These are phyloP conservation scores for Chlamydomonas schloesseri DNA, from an alignment of 139 green algal species.

Conservation along the genomic window DNA sequence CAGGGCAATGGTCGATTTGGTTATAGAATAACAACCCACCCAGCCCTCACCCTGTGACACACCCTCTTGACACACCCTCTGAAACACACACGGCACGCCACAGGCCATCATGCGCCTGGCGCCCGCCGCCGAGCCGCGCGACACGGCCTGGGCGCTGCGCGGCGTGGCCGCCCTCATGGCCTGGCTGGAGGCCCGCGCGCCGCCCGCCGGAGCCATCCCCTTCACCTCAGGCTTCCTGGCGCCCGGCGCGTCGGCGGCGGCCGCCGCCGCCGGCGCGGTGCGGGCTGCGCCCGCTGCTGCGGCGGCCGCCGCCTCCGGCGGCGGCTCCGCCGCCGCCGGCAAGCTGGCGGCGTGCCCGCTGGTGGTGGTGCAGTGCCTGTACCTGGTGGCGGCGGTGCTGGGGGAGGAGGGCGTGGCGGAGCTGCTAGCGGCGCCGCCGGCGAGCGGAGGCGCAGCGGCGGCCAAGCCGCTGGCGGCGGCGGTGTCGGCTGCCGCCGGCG, in stretches of 20 bases:
- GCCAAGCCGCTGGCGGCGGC: neutral
- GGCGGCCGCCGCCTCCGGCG: neutral
- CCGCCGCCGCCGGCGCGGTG: neutral
- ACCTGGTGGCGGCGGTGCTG: slow-evolving; percentile 23
- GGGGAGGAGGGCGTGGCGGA: slow-evolving; percentile 4
- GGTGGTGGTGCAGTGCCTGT: slow-evolving; percentile 20
- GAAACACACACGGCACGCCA: no score
- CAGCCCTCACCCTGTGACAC: no score
- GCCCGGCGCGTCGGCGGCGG: neutral
- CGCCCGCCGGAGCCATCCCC: neutral
- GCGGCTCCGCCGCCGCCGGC: neutral
- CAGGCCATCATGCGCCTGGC: slow-evolving; percentile 41
- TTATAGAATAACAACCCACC: no score
- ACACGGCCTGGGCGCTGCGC: slow-evolving; percentile 16
- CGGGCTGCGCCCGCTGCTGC: neutral
- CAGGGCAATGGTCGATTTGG: no score
- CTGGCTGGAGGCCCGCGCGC: neutral
- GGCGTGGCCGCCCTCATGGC: neutral
- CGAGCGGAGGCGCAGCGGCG: neutral
- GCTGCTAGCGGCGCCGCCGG: neutral
- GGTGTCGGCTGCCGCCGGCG: no score
- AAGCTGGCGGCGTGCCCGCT: slow-evolving; percentile 21
- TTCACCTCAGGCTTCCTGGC: slow-evolving; percentile 14
- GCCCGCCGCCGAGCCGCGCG: slow-evolving; percentile 16
- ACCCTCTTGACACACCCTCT: no score